Evolutionary conservation across 768 basidiomycete species (phyloP).

Genomic region (Pleurotus sapidus): DNA sequence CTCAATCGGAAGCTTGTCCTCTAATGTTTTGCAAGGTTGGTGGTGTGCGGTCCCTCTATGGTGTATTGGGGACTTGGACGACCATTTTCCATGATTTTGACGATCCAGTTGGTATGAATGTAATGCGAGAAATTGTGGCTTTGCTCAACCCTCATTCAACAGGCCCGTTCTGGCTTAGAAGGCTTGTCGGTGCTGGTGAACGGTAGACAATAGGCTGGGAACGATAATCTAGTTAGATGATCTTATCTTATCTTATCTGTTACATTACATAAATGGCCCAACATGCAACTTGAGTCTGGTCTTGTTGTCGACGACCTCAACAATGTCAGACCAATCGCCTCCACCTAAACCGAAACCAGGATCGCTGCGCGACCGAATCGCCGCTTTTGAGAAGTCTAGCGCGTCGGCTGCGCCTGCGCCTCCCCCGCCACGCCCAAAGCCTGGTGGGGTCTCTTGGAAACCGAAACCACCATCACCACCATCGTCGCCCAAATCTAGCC

Average conservation of each 20-base stretch:
- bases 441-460: conserved; percentile 69
- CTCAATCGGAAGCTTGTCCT: conserved; percentile 7
- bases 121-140: neutral
- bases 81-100: conserved; percentile 41
- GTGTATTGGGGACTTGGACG: conserved; percentile 53
- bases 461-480: conserved; percentile 58
- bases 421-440: conserved; percentile 63
- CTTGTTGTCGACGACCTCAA: neutral
- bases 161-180: conserved; percentile 38
- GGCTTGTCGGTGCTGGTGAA: neutral
- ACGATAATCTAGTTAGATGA: neutral
- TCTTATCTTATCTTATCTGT: conserved; percentile 5
- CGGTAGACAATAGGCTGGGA: neutral
- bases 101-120: conserved; percentile 40
- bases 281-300: neutral
- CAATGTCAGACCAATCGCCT: conserved; percentile 60
- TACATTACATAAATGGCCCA: neutral
- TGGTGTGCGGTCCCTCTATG: conserved; percentile 53
- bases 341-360: conserved; percentile 67
- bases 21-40: conserved; percentile 37
- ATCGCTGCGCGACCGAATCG: conserved; percentile 85
- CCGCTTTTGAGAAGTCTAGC: conserved; percentile 73
- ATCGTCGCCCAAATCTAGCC: conserved; percentile 26
- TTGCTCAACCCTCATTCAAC: neutral
- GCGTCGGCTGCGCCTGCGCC: conserved; percentile 39